Evolutionary conservation across 2,329 filamentous ascomycete species (phyloP).

Genomic region (Biscogniauxia mediterranea): DNA sequence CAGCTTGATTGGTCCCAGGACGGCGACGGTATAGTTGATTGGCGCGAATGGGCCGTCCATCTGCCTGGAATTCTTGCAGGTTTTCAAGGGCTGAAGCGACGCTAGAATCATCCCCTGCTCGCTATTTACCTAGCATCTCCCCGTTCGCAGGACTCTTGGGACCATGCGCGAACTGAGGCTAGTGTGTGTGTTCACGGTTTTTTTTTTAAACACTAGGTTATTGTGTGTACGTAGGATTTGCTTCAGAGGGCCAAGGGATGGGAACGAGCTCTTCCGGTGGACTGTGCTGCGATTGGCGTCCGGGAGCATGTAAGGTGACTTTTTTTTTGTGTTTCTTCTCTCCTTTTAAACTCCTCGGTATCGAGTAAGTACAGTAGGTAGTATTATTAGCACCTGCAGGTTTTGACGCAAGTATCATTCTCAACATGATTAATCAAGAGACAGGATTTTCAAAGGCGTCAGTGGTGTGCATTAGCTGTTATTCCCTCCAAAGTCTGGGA

Average conservation of each 20-base stretch:
- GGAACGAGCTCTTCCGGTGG: neutral
- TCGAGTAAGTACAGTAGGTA: neutral
- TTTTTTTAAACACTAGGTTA: no score
- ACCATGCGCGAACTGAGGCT: neutral
- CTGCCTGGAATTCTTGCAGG: slow-evolving; percentile 34
- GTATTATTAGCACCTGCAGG: slow-evolving; percentile 2
- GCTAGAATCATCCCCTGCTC: slow-evolving; percentile 18
- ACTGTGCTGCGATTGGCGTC: neutral
- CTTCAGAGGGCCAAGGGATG: neutral
- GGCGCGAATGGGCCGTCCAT: slow-evolving; percentile 28
- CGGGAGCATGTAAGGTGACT: neutral
- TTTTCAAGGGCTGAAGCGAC: slow-evolving; percentile 31
- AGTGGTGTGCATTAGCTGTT: slow-evolving; percentile 11
- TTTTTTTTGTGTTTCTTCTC: neutral
- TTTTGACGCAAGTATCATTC: neutral
- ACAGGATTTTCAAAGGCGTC: slow-evolving; percentile 3
- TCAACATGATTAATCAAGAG: slow-evolving; percentile 6
- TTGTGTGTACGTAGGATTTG: neutral
- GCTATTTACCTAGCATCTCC: neutral
- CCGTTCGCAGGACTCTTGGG: neutral
- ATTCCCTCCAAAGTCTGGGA: neutral
- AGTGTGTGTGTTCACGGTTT: neutral
- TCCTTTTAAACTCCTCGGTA: neutral
- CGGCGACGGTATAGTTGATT: slow-evolving; percentile 24
- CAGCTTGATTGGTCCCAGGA: slow-evolving; percentile 34